These are phyloP conservation scores for Solanum piurae DNA, from an alignment of 257 asterid genomes.

Conservation along the genomic window DNA sequence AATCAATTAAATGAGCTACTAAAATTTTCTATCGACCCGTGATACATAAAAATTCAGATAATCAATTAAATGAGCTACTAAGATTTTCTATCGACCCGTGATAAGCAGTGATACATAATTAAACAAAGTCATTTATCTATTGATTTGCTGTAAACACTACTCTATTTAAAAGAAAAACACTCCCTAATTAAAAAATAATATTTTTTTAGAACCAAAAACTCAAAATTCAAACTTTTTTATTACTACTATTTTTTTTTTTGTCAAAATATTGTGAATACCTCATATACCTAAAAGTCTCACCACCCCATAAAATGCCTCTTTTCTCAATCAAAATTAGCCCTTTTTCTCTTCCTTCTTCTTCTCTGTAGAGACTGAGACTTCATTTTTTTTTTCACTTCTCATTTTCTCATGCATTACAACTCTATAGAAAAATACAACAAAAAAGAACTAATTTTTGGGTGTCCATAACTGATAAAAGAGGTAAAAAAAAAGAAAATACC, in stretches of 20 bases:
- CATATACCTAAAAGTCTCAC: constrained; percentile 12
- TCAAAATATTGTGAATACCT: constrained; percentile 15
- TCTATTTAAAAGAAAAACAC: neutral
- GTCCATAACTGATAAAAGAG: neutral
- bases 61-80: neutral
- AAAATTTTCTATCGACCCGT: too few relatives aligned
- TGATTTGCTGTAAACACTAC: neutral
- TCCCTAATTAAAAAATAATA: neutral
- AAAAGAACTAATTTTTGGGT: neutral
- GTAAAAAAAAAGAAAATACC: neutral
- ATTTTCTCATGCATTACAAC: constrained; percentile 22
- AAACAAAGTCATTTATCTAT: neutral
- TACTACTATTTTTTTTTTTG: neutral
- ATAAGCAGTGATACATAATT: neutral
- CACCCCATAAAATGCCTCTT: constrained; percentile 37
- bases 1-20: fast-evolving
- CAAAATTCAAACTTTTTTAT: neutral
- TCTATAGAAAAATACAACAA: neutral
- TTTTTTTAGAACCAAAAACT: neutral
- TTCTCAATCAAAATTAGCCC: neutral
- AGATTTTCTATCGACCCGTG: neutral
- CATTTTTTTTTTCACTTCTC: neutral
- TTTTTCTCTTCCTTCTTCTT: neutral
- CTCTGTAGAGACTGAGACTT: constrained; percentile 19
- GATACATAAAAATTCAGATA: too few relatives aligned